Evolutionary conservation across 306 rosid species (phyloP).

Genomic region (Dalbergia cultrata): DNA sequence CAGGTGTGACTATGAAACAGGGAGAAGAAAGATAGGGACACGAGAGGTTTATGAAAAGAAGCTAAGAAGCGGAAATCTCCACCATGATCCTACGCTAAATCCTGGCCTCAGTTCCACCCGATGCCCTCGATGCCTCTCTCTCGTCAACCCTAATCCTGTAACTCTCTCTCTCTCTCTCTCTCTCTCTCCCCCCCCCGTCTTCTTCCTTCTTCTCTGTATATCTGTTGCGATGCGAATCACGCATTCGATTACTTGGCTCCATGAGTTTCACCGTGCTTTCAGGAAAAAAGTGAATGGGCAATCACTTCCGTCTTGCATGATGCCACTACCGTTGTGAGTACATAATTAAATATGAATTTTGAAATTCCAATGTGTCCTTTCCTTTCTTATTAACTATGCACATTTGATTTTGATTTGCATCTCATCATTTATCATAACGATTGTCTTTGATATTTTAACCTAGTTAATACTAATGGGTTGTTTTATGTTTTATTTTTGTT

Average conservation of each 20-base stretch:
- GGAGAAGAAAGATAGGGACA: conserved; percentile 70
- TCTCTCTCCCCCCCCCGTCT: too few species aligned
- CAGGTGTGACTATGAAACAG: not conserved
- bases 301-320: conserved; percentile 80
- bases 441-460: not conserved
- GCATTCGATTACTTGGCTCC: conserved; percentile 47
- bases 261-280: conserved; percentile 13
- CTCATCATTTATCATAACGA: not conserved
- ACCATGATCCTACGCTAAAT: conserved; percentile 87
- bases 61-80: conserved; percentile 74
- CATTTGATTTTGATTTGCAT: not conserved
- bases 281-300: conserved; percentile 85
- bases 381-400: not conserved
- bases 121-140: conserved; percentile 95
- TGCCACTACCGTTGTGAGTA: conserved; percentile 79
- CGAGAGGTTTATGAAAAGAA: conserved; percentile 90
- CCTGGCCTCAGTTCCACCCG: conserved; percentile 90
- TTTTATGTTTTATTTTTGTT: conserved; percentile 26
- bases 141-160: conserved; percentile 67
- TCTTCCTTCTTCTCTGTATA: not conserved
- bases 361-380: not conserved
- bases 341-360: not conserved
- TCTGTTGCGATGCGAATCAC: not conserved
- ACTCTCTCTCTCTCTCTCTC: not conserved
- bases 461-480: not conserved